Evolutionary conservation across 176 grass and related monocot species (phyloP).

Genomic region (Lolium perenne): DNA sequence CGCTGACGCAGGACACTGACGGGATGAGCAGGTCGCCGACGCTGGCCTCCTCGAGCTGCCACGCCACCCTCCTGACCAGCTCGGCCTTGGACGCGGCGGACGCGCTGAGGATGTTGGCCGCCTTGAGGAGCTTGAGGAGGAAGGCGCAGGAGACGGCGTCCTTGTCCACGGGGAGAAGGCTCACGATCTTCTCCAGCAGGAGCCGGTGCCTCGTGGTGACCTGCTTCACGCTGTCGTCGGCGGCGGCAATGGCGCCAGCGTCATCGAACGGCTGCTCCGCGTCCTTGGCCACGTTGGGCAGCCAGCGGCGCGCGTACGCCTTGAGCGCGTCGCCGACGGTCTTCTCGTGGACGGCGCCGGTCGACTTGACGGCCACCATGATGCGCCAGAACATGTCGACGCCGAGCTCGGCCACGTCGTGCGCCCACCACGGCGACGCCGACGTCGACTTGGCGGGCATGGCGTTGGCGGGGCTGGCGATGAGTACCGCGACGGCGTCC

Average conservation of each 20-base stretch:
- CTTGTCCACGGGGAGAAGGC: constrained; percentile 68
- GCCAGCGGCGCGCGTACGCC: constrained; percentile 69
- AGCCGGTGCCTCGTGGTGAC: constrained; percentile 57
- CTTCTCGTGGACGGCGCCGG: constrained; percentile 66
- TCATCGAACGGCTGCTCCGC: constrained; percentile 44
- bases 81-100: constrained; percentile 66
- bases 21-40: constrained; percentile 76
- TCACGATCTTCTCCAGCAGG: constrained; percentile 85
- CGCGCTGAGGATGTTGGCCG: constrained; percentile 67
- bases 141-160: constrained; percentile 81
- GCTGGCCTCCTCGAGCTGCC: constrained; percentile 79
- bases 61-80: constrained; percentile 62
- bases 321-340: constrained; percentile 75
- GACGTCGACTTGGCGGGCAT: constrained; percentile 35
- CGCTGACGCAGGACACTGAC: constrained; percentile 51
- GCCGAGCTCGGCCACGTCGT: constrained; percentile 74
- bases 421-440: constrained; percentile 68
- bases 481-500: constrained; percentile 65
- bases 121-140: constrained; percentile 85
- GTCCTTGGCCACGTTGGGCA: constrained; percentile 62
- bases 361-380: constrained; percentile 88
- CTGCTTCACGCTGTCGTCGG: constrained; percentile 43
- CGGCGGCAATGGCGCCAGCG: background rate
- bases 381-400: constrained; percentile 94
- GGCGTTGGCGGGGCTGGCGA: constrained; percentile 46